These are phyloP conservation scores for Nidula microcarpa DNA, from an alignment of 768 basidiomycete species.

Conservation along the genomic window DNA sequence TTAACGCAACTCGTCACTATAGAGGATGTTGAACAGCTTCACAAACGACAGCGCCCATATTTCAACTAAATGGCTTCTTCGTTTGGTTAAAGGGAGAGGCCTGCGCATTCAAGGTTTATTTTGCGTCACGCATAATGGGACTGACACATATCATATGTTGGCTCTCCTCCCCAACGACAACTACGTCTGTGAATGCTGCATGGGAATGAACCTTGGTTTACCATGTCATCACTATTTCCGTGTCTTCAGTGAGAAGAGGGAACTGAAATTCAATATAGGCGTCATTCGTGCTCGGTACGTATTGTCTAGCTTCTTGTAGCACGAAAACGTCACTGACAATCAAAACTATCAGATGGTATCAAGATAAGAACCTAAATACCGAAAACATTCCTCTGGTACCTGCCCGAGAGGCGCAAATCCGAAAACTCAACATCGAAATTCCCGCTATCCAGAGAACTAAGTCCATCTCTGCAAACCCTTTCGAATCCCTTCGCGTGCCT, in stretches of 20 bases:
- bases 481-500: no score
- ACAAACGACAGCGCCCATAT: constrained; percentile 24
- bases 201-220: constrained; percentile 25
- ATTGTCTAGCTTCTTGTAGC: background rate
- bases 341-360: constrained; percentile 14
- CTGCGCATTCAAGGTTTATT: constrained; percentile 17
- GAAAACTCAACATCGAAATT: no score
- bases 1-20: constrained; percentile 1
- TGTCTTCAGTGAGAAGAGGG: constrained; percentile 11
- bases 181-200: constrained; percentile 30
- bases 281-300: constrained; percentile 19
- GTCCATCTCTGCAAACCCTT: no score
- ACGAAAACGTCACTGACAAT: background rate
- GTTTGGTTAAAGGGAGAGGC: constrained; percentile 11
- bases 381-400: no score
- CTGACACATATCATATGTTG: constrained; percentile 17
- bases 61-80: constrained; percentile 20
- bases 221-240: constrained; percentile 29
- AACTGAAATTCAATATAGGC: constrained; percentile 20
- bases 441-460: no score
- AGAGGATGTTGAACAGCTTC: constrained; percentile 20
- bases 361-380: constrained; percentile 9
- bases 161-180: constrained; percentile 16
- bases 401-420: no score
- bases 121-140: constrained; percentile 14